Evolutionary conservation across 2,329 filamentous ascomycete species (phyloP).

Genomic region (Lachnellula cervina): DNA sequence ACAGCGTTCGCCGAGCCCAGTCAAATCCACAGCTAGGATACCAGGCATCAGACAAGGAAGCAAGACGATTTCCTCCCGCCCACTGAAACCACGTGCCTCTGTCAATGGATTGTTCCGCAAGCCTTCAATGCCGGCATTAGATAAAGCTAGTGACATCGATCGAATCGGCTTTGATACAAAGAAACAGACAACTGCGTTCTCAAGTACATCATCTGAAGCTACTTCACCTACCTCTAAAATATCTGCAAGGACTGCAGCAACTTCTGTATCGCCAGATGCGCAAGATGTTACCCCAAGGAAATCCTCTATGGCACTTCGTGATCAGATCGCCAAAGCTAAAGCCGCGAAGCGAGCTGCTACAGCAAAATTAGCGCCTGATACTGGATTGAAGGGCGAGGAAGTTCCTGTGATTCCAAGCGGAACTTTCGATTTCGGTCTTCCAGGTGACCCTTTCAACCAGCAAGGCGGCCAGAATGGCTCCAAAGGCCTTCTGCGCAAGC

Average conservation of each 20-base stretch:
- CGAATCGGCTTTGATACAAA: conserved; percentile 22
- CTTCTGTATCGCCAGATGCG: conserved; percentile 28
- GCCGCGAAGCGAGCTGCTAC: conserved; percentile 63
- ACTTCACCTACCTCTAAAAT: conserved; percentile 19
- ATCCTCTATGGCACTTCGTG: conserved; percentile 75
- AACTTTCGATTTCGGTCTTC: conserved; percentile 54
- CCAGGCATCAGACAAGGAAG: conserved; percentile 35
- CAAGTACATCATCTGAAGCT: conserved; percentile 26
- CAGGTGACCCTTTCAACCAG: conserved; percentile 68
- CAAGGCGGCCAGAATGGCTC: conserved; percentile 50
- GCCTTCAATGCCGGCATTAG: conserved; percentile 43
- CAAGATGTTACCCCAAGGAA: conserved; percentile 48
- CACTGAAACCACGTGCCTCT: conserved; percentile 48
- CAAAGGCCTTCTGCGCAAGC: conserved; percentile 65
- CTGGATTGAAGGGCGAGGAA: conserved; percentile 25
- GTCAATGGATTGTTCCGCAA: conserved; percentile 52
- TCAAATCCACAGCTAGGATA: conserved; percentile 24
- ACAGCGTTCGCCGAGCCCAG: conserved; percentile 33
- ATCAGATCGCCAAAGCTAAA: conserved; percentile 90
- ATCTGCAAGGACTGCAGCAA: conserved; percentile 14
- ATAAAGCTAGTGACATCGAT: conserved; percentile 26
- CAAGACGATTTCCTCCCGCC: conserved; percentile 43
- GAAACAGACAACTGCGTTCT: conserved; percentile 24
- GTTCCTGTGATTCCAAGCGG: conserved; percentile 44
- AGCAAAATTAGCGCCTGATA: conserved; percentile 32